Conservation (phyloP, 768 basidiomycete species). For the Gymnopilus junonius region DNA sequence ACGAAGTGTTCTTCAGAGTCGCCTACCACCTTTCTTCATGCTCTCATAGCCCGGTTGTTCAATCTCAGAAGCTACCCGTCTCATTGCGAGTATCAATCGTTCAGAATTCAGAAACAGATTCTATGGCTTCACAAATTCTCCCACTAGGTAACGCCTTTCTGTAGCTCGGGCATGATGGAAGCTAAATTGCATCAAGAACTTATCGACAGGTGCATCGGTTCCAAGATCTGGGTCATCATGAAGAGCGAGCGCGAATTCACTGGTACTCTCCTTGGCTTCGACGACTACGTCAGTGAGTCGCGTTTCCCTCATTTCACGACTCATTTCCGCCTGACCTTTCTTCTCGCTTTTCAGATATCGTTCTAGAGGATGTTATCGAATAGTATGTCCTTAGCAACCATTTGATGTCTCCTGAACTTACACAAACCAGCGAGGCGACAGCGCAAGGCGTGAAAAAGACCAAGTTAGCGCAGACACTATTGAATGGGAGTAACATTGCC, state of each 20-base stretch:
- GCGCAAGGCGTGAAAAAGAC: constrained; percentile 81
- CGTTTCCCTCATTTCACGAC: background rate
- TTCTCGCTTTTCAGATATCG: constrained; percentile 66
- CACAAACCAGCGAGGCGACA: constrained; percentile 75
- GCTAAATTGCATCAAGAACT: constrained; percentile 61
- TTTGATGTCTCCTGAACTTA: background rate
- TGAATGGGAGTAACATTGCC: constrained; percentile 96
- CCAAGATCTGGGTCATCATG: constrained; percentile 98
- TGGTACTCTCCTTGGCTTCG: constrained; percentile 93
- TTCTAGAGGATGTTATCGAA: constrained; percentile 95
- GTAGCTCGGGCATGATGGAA: background rate
- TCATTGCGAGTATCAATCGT: background rate
- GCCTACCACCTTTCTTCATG: constrained; percentile 1
- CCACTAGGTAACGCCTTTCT: constrained; percentile 67
- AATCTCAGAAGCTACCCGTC: background rate
- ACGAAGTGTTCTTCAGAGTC: background rate
- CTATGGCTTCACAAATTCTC: constrained; percentile 92
- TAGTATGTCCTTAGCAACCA: constrained; percentile 61
- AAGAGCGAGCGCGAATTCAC: constrained; percentile 97
- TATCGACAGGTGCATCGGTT: constrained; percentile 97
- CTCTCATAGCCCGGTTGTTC: background rate
- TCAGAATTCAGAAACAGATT: background rate
- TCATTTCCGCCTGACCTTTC: constrained; percentile 2
- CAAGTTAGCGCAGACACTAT: constrained; percentile 81
- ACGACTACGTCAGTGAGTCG: constrained; percentile 98